Evolutionary conservation across 345 rosid genomes (phyloP).

Genomic region (Geranium rotundifolium): DNA sequence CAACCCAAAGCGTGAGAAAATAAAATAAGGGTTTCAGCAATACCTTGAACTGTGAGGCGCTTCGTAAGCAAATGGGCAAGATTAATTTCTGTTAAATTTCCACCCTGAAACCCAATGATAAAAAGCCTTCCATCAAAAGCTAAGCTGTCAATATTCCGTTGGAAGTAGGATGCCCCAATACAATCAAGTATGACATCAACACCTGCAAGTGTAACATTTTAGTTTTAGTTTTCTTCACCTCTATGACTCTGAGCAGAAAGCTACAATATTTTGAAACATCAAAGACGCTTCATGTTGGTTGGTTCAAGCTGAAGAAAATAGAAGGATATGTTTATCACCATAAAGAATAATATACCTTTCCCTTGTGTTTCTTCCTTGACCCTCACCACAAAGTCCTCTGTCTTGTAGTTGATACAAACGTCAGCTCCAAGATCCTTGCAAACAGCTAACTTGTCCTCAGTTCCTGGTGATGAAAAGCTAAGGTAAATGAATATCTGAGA

Average conservation of each 20-base stretch:
- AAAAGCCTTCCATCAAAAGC: constrained; percentile 78
- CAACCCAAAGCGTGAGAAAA: neutral
- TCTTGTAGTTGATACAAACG: constrained; percentile 80
- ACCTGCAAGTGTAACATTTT: constrained; percentile 20
- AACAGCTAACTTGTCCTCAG: constrained; percentile 60
- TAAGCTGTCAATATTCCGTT: constrained; percentile 68
- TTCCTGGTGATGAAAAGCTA: constrained; percentile 31
- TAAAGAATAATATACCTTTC: constrained; percentile 43
- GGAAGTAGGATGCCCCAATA: constrained; percentile 72
- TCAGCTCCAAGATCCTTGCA: constrained; percentile 92
- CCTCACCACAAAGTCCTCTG: constrained; percentile 72
- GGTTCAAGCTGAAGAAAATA: neutral
- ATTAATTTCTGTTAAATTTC: constrained; percentile 50
- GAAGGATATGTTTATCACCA: neutral
- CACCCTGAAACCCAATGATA: constrained; percentile 62
- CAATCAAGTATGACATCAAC: constrained; percentile 80
- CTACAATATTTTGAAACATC: neutral
- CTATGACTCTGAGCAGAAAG: neutral
- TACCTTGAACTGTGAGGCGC: constrained; percentile 90
- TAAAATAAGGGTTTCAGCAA: neutral
- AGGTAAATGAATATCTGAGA: neutral
- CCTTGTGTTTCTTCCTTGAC: constrained; percentile 79
- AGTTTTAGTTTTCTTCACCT: neutral
- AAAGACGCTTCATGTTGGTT: neutral
- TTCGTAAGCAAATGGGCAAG: constrained; percentile 44